phyloP scores from a whole-genome alignment of 2,329 filamentous ascomycete genomes.

The Penicillium glabrum region DNA sequence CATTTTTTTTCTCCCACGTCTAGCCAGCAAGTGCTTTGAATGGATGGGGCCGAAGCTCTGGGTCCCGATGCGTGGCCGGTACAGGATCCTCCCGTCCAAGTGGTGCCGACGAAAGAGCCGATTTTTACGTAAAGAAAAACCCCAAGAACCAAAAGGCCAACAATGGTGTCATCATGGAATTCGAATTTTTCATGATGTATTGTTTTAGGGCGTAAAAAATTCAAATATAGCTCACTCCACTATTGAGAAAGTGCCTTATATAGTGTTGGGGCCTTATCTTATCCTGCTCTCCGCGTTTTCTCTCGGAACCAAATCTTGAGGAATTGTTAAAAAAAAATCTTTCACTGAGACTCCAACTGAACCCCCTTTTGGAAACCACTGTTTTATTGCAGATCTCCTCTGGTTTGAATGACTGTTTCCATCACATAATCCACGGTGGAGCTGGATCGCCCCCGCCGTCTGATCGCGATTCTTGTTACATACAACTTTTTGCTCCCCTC shows the following conservation, averaged over 20 bases:
- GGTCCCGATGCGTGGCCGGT: constrained; percentile 15
- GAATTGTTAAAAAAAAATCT: no score
- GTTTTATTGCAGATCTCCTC: neutral
- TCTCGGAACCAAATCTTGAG: constrained; percentile 1
- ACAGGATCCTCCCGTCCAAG: constrained; percentile 25
- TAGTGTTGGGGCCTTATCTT: neutral
- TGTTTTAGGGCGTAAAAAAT: neutral
- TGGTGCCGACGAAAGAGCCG: constrained; percentile 24
- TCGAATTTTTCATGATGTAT: neutral
- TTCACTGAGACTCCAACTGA: neutral
- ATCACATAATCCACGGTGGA: constrained; percentile 24
- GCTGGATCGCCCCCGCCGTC: constrained; percentile 11
- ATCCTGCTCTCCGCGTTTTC: constrained; percentile 3
- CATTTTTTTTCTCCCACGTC: neutral
- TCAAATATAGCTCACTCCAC: neutral
- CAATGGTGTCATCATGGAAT: constrained; percentile 14
- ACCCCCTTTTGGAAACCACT: neutral
- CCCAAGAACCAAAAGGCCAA: neutral
- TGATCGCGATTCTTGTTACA: constrained; percentile 26
- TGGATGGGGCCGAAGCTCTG: constrained; percentile 10
- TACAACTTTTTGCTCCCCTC: constrained; percentile 23
- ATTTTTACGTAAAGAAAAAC: constrained; percentile 47
- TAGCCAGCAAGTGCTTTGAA: neutral
- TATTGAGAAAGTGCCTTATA: neutral
- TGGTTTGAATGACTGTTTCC: constrained; percentile 12